Evolutionary conservation across 257 asterid genomes (phyloP).

Genomic region (Solanum rostratum): DNA sequence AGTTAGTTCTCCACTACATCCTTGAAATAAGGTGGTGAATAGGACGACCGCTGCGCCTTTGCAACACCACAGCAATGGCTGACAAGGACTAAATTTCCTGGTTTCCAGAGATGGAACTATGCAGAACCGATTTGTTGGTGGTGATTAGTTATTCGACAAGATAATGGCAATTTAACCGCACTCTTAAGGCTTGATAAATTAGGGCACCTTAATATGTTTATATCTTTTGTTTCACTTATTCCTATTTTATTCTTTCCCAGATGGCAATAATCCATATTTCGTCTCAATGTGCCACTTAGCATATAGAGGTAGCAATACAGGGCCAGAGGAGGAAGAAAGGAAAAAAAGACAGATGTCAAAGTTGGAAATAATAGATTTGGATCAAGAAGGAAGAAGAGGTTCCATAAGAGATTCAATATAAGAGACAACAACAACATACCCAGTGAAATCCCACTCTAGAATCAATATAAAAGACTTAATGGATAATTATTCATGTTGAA

Average conservation of each 20-base stretch:
- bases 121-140: background rate
- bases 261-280: background rate
- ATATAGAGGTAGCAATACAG: background rate
- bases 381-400: background rate
- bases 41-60: background rate
- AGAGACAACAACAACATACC: too few species aligned
- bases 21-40: background rate
- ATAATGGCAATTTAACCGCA: background rate
- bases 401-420: background rate
- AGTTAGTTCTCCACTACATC: background rate
- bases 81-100: background rate
- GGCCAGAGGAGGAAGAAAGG: background rate
- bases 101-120: background rate
- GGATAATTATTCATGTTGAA: background rate
- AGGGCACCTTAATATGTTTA: background rate
- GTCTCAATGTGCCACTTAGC: background rate
- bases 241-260: background rate
- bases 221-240: background rate
- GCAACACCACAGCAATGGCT: background rate
- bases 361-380: background rate
- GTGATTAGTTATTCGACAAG: too few species aligned
- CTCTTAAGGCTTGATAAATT: background rate
- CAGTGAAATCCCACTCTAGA: too few species aligned
- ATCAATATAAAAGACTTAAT: too few species aligned
- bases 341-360: background rate